Percentiles rank a stretch among this genome's conserved stretches.
Conservation (phyloP, 2,329 filamentous ascomycete genomes). For the Apiospora malaysiana region DNA sequence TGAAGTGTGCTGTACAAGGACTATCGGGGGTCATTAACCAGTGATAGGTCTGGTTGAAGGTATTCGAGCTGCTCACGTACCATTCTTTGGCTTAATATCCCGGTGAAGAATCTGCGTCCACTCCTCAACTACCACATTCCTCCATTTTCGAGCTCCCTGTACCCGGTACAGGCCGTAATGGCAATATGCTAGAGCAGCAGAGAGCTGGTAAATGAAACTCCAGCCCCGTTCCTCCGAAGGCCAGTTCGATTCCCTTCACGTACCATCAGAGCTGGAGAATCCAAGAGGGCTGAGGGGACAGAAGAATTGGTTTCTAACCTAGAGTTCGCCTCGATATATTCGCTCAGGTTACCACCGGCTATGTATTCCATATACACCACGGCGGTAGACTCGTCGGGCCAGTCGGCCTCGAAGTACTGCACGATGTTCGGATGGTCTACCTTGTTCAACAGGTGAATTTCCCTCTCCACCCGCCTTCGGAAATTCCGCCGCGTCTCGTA, state of each 20-base stretch:
- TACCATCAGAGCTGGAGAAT: neutral
- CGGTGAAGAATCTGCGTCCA: conserved; percentile 1
- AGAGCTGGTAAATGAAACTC: neutral
- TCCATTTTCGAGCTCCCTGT: neutral
- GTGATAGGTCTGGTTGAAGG: neutral
- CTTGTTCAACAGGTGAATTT: neutral
- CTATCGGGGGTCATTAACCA: neutral
- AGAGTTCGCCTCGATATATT: neutral
- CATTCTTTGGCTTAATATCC: neutral
- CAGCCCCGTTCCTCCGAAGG: neutral
- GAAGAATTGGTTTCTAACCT: neutral
- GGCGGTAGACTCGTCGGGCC: neutral
- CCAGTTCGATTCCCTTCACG: neutral
- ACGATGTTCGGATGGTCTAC: neutral
- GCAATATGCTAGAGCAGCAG: neutral
- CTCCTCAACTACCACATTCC: neutral
- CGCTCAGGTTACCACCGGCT: neutral
- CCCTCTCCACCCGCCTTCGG: neutral
- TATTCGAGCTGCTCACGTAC: neutral
- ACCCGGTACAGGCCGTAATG: neutral
- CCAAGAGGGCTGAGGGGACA: neutral
- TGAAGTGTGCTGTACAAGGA: neutral
- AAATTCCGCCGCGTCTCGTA: neutral
- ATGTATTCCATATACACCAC: neutral
- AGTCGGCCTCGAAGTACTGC: neutral